phyloP scores from a whole-genome alignment of 352 stramenopile genomes.

The Phytophthora podocarpi region DNA sequence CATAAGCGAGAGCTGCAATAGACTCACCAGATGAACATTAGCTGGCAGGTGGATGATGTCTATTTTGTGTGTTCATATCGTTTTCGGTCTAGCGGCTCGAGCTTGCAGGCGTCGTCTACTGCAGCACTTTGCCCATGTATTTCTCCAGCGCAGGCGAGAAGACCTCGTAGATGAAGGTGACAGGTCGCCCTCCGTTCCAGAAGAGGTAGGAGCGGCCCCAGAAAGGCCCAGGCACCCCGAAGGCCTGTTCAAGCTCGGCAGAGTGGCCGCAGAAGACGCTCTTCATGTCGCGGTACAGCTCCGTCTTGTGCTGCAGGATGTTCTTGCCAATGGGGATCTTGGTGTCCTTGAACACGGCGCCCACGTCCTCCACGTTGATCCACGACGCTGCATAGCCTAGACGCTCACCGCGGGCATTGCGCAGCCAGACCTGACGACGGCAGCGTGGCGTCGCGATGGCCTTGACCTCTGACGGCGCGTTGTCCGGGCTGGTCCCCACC shows the following conservation, averaged over 20 bases:
- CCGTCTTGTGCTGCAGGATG: constrained; percentile 81
- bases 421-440: constrained; percentile 79
- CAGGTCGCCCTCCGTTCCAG: constrained; percentile 75
- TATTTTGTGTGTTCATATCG: constrained; percentile 19
- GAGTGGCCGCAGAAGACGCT: constrained; percentile 75
- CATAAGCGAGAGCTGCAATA: constrained; percentile 30
- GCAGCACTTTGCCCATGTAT: constrained; percentile 79
- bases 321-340: constrained; percentile 85
- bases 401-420: constrained; percentile 70
- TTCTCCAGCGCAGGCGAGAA: constrained; percentile 80
- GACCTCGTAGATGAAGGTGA: constrained; percentile 91
- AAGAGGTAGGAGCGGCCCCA: constrained; percentile 89
- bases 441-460: constrained; percentile 65
- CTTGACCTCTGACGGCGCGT: constrained; percentile 49
- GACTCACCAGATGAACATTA: constrained; percentile 34
- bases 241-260: constrained; percentile 58
- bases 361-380: constrained; percentile 69
- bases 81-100: background rate
- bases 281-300: constrained; percentile 89
- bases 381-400: constrained; percentile 85
- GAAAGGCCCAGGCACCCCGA: constrained; percentile 71
- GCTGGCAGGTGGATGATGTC: constrained; percentile 11
- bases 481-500: constrained; percentile 48
- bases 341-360: constrained; percentile 80
- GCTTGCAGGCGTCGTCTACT: constrained; percentile 14